These are phyloP conservation scores for Fomitopsis pinicola DNA, from an alignment of 1,284 basidiomycete species.

Conservation along the genomic window DNA sequence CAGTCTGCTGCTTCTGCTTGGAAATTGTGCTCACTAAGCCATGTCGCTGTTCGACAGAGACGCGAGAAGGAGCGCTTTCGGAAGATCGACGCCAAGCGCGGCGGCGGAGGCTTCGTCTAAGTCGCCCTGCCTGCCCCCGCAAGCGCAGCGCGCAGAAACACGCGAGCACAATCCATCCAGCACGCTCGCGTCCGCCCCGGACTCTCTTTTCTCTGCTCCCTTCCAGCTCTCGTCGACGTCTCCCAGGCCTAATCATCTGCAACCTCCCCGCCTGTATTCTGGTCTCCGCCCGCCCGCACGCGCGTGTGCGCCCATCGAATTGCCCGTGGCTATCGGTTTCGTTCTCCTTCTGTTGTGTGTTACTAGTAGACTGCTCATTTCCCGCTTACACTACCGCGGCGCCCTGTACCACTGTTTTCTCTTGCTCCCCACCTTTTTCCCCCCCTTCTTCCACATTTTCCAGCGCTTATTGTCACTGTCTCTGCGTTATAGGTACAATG, in stretches of 20 bases:
- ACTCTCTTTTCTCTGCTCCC: background rate
- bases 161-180: background rate
- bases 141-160: background rate
- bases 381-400: conserved; percentile 1
- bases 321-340: conserved; percentile 4
- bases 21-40: too few species aligned
- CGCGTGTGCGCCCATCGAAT: background rate
- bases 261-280: background rate
- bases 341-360: conserved; percentile 8
- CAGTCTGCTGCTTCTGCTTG: background rate
- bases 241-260: conserved; percentile 2
- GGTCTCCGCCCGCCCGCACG: background rate
- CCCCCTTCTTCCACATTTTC: background rate
- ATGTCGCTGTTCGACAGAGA: too few species aligned
- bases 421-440: background rate
- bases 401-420: background rate
- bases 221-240: conserved; percentile 1
- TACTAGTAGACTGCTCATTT: conserved; percentile 2
- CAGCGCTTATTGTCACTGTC: background rate
- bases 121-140: background rate
- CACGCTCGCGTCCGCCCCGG: background rate
- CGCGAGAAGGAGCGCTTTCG: conserved; percentile 78
- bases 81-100: conserved; percentile 82
- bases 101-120: conserved; percentile 81
- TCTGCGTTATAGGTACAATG: conserved; percentile 3